These are phyloP conservation scores for Candida incommunis DNA, from an alignment of 805 yeast genomes.

Conservation along the genomic window DNA sequence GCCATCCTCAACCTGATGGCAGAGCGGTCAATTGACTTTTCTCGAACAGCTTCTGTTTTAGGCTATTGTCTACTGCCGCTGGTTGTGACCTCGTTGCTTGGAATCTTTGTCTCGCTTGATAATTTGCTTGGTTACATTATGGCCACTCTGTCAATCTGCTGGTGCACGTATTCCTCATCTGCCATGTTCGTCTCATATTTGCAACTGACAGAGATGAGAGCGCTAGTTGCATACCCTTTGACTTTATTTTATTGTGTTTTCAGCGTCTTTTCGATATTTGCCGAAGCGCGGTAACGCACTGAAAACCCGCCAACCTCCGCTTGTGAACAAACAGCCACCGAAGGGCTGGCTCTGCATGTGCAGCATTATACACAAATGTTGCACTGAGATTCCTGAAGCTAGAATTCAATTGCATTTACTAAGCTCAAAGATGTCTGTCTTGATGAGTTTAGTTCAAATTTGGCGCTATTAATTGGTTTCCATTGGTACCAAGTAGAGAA, in stretches of 20 bases:
- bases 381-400: no score
- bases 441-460: no score
- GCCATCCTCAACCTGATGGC: conserved; percentile 81
- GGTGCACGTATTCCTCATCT: conserved; percentile 91
- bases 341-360: no score
- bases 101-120: conserved; percentile 55
- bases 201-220: conserved; percentile 72
- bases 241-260: conserved; percentile 85
- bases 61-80: conserved; percentile 91
- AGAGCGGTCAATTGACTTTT: conserved; percentile 27
- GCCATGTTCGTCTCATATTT: conserved; percentile 83
- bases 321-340: no score
- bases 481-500: no score
- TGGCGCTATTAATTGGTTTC: no score
- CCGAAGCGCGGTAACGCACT: conserved; percentile 20
- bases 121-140: conserved; percentile 58
- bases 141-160: conserved; percentile 52
- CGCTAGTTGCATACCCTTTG: conserved; percentile 85
- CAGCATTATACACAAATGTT: no score
- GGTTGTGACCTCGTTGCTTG: conserved; percentile 60
- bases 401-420: no score
- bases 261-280: conserved; percentile 91
- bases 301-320: no score
- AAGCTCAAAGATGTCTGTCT: no score
- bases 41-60: conserved; percentile 75